Evolutionary conservation across 768 basidiomycete species (phyloP).

Genomic region (Fistulinella prunicolor): DNA sequence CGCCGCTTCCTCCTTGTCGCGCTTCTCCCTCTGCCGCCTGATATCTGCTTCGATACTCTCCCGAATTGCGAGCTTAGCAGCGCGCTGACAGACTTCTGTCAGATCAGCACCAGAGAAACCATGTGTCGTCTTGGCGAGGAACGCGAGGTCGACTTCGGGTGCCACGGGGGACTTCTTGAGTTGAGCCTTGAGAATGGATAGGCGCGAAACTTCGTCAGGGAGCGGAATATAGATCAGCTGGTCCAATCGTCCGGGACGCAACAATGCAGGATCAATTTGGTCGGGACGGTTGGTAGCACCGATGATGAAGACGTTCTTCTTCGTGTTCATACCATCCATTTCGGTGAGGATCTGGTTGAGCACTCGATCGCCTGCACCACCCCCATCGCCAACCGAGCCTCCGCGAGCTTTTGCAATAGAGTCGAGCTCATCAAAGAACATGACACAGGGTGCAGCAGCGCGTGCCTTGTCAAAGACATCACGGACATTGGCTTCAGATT

Average conservation of each 20-base stretch:
- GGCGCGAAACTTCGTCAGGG: constrained; percentile 88
- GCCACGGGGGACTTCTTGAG: constrained; percentile 92
- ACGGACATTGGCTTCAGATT: constrained; percentile 99
- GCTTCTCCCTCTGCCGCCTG: constrained; percentile 69
- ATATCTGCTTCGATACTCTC: constrained; percentile 95
- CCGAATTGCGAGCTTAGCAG: constrained; percentile 95
- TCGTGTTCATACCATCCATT: constrained; percentile 98
- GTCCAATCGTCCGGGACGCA: constrained; percentile 97
- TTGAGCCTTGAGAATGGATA: constrained; percentile 87
- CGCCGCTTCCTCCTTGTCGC: constrained; percentile 70
- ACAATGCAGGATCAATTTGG: constrained; percentile 88
- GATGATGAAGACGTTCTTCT: constrained; percentile 99
- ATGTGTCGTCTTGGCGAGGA: constrained; percentile 89
- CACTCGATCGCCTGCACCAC: constrained; percentile 97
- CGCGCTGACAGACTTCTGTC: constrained; percentile 98
- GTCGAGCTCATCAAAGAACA: constrained; percentile 99
- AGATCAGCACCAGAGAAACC: constrained; percentile 99
- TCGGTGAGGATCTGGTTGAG: constrained; percentile 96
- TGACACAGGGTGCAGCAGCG: constrained; percentile 97
- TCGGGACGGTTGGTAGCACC: constrained; percentile 97
- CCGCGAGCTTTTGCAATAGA: constrained; percentile 99
- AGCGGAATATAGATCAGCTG: constrained; percentile 99
- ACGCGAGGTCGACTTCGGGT: constrained; percentile 75
- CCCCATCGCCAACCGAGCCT: constrained; percentile 77
- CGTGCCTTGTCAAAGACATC: constrained; percentile 99